A percentile compares a stretch with the other conserved stretches of the same genome.
Conservation (phyloP, 1,139 yeast species). For the Nadsonia starkeyi-henricii region DNA sequence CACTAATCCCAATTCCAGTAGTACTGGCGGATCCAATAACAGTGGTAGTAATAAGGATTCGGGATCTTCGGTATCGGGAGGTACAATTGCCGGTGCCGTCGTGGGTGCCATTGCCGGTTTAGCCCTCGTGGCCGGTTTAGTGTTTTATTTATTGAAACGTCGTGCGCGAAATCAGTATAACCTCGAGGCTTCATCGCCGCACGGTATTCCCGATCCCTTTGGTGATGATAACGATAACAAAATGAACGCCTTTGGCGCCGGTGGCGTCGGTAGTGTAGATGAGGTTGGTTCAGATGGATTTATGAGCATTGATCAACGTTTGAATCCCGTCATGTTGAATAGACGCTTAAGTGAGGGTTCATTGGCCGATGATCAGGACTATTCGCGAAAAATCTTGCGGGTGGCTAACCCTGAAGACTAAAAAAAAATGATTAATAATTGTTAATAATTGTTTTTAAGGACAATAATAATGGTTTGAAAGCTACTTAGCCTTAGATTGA, state of each 20-base stretch:
- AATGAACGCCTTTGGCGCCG: neutral
- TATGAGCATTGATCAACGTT: conserved; percentile 50
- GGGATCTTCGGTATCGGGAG: conserved; percentile 22
- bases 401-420: conserved; percentile 57
- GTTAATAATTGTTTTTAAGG: no score
- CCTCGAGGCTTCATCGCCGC: neutral
- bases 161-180: conserved; percentile 13
- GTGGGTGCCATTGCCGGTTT: conserved; percentile 22
- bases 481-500: no score
- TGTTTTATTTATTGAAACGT: conserved; percentile 35
- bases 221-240: neutral
- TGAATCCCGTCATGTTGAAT: conserved; percentile 58
- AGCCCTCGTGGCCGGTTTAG: conserved; percentile 29
- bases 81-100: conserved; percentile 23
- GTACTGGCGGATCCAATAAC: conserved; percentile 16
- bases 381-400: conserved; percentile 54
- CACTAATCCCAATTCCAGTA: conserved; percentile 11
- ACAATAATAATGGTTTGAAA: no score
- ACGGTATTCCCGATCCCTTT: neutral
- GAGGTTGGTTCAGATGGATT: conserved; percentile 14
- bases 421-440: no score
- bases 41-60: conserved; percentile 8
- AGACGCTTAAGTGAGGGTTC: conserved; percentile 63
- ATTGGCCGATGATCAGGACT: conserved; percentile 67
- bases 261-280: neutral